Evolutionary conservation across 2,329 filamentous ascomycete genomes (phyloP), one percentile per base, ranked within the genome.

Genomic region (Bipolaris gigantea): DNA sequence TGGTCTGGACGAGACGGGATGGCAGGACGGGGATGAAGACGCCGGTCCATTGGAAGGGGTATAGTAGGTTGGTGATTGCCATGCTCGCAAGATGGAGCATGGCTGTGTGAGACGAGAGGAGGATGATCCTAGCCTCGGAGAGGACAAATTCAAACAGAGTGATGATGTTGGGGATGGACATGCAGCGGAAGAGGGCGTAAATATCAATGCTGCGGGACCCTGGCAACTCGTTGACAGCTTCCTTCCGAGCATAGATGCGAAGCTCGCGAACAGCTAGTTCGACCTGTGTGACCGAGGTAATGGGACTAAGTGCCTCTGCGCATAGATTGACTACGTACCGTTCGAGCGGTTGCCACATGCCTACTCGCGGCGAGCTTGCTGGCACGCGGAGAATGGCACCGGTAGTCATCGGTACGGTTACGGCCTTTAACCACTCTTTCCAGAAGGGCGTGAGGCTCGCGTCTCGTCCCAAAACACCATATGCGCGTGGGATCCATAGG

Each of bases 241-340:
- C 94, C 70, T 95, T 95, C 33, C 94, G 86, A 6, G 94, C 92
- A 75, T 96, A 97, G 48, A 99, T 80, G 30, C 92, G 89, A 63
- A 99, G 77, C 73, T 99, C 94, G 54, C 94, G 85, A 30, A 99
- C 85, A 0, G 89, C 88, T 34, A 97, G 81, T 76, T 99, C 94
- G 30, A 97, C 92, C 73, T 99, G 94, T 0, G 93, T 97, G 76
- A 95, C 93, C 35, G 94, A 97, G 32, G 89, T 89, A 46, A 96
- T 85, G 1, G 94, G 94, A 68, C 89, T 93, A 68, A 95, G 89
- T 2, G 94, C 94, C 76, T 97, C 93, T 9, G 92, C 92, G 76
- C 94, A 99, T 32, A 99, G 81, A 73, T 97, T 97, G 76, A 97
- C 88, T 32, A 99, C 92, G 73, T 97, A 99, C 70, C 92, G 87